Percentiles rank a stretch among this genome's conserved stretches.
phyloP scores from a whole-genome alignment of 1,284 basidiomycete species.

The Trichosporon sp. region DNA sequence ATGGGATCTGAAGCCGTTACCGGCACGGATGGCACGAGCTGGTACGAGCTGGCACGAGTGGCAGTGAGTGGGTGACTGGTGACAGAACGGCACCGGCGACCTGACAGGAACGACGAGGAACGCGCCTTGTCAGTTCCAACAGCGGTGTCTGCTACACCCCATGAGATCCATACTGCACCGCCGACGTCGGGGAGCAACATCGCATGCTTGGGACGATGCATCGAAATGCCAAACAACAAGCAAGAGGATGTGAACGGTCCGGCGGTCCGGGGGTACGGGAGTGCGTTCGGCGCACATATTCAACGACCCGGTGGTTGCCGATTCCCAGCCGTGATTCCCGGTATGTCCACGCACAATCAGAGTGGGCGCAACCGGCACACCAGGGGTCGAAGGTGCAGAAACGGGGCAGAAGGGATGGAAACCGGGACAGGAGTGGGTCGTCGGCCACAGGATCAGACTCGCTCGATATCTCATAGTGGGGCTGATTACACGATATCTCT shows the following conservation, averaged over 20 bases:
- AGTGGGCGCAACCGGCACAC: slow-evolving; percentile 4
- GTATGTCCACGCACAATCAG: slow-evolving; percentile 3
- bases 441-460: not conserved
- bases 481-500: slow-evolving; percentile 6
- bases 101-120: not conserved
- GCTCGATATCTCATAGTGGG: slow-evolving; percentile 8
- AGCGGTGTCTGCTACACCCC: not conserved
- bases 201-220: no score
- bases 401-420: slow-evolving; percentile 8
- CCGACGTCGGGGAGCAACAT: not conserved
- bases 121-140: not conserved
- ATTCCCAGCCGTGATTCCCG: not conserved
- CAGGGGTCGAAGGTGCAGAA: not conserved
- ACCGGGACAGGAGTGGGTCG: slow-evolving; percentile 1
- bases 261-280: not conserved
- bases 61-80: not conserved
- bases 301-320: not conserved
- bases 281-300: not conserved
- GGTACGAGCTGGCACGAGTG: not conserved
- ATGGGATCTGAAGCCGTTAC: not conserved
- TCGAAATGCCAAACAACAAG: not conserved
- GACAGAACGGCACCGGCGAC: not conserved
- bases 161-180: not conserved
- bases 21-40: not conserved
- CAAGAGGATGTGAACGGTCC: not conserved